Evolutionary conservation across 73 alveolate genomes (phyloP).

Genomic region (Blepharisma stoltei): DNA sequence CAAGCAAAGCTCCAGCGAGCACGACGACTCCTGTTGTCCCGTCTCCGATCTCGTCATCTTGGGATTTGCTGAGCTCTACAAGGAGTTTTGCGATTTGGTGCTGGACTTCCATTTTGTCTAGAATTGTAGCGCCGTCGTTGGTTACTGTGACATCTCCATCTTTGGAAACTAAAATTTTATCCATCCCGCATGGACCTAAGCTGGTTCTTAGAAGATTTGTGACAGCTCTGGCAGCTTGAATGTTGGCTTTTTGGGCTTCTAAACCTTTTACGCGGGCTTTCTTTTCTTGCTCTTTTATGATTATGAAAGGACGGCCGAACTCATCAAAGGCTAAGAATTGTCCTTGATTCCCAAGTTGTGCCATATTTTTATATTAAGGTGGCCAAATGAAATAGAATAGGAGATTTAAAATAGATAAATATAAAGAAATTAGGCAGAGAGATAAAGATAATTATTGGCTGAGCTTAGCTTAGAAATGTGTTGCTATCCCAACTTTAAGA

Average conservation of each 20-base stretch:
- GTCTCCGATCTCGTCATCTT: slow-evolving; percentile 99
- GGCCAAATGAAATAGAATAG: no score
- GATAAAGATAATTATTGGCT: no score
- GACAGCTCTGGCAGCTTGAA: slow-evolving; percentile 67
- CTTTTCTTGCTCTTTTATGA: slow-evolving; percentile 86
- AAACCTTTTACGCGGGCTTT: slow-evolving; percentile 92
- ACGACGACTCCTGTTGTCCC: slow-evolving; percentile 99
- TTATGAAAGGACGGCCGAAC: slow-evolving; percentile 93
- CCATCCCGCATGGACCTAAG: slow-evolving; percentile 99
- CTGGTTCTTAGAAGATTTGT: slow-evolving; percentile 85
- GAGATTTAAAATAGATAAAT: no score
- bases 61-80: slow-evolving; percentile 95
- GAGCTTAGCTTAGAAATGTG: no score
- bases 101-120: slow-evolving; percentile 87
- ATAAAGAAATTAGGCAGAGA: no score
- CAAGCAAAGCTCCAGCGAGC: slow-evolving; percentile 97
- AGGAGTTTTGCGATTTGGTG: slow-evolving; percentile 95
- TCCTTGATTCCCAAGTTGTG: not conserved
- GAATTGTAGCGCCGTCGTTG: slow-evolving; percentile 99
- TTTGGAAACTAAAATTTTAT: slow-evolving; percentile 93
- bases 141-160: slow-evolving; percentile 98
- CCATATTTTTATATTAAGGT: no score
- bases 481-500: no score
- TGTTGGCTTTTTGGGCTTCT: slow-evolving; percentile 59
- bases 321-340: slow-evolving; percentile 77